These are phyloP conservation scores for Leccinum pellstonianum DNA, from an alignment of 768 basidiomycete genomes.

Conservation along the genomic window DNA sequence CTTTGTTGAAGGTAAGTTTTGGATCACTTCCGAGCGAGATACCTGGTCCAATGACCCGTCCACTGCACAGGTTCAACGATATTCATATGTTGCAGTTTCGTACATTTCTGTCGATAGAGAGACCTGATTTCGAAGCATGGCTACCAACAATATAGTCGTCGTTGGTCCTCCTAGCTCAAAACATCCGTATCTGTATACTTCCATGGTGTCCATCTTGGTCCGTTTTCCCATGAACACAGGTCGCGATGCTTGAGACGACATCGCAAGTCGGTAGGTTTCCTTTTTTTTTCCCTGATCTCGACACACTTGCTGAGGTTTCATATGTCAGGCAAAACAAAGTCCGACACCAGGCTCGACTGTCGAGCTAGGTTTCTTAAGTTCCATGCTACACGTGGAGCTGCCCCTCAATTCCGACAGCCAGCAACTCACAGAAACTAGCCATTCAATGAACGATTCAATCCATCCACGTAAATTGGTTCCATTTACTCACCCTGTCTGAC, in stretches of 20 bases:
- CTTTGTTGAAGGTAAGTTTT: conserved; percentile 56
- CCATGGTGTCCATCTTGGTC: conserved; percentile 69
- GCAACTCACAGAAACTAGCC: conserved; percentile 58
- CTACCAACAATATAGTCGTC: conserved; percentile 54
- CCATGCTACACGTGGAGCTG: conserved; percentile 68
- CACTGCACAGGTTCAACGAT: conserved; percentile 45
- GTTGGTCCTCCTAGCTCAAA: conserved; percentile 79
- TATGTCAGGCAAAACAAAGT: conserved; percentile 49
- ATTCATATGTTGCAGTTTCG: conserved; percentile 68
- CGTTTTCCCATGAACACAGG: conserved; percentile 51
- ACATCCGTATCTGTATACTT: conserved; percentile 77
- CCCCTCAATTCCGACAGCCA: conserved; percentile 69
- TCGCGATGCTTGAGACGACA: conserved; percentile 70
- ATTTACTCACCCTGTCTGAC: too few relatives aligned
- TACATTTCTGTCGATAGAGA: conserved; percentile 69
- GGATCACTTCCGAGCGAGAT: background rate
- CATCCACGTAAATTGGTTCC: conserved; percentile 44
- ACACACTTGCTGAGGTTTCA: conserved; percentile 6
- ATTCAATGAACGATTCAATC: conserved; percentile 52
- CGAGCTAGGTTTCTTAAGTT: conserved; percentile 83
- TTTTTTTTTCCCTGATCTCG: background rate
- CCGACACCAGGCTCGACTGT: conserved; percentile 62
- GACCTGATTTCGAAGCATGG: conserved; percentile 69
- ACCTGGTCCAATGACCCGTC: conserved; percentile 60
- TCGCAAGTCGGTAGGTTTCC: conserved; percentile 75